Evolutionary conservation across 2,329 filamentous ascomycete genomes (phyloP).

Genomic region (Talaromyces amestolkiae): DNA sequence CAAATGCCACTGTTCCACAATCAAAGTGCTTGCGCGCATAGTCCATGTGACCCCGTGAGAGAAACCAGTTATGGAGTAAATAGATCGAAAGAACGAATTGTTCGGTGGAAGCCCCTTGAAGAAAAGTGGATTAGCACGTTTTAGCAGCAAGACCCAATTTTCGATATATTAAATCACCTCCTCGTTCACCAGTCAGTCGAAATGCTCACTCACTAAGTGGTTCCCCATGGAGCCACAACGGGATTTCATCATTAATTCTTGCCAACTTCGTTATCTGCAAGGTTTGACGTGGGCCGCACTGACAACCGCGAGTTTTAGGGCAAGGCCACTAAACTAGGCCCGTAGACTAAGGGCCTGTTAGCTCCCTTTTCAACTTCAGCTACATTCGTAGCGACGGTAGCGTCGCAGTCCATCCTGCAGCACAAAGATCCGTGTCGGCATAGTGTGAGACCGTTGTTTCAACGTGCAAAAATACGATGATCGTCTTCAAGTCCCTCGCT

Average conservation of each 20-base stretch:
- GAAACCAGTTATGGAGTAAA: not conserved
- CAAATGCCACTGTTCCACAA: not conserved
- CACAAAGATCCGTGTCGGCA: not conserved
- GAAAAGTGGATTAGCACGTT: slow-evolving; percentile 13
- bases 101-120: not conserved
- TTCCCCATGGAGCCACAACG: not conserved
- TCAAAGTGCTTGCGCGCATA: not conserved
- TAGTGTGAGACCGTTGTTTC: slow-evolving; percentile 1
- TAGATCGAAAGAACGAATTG: not conserved
- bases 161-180: not conserved
- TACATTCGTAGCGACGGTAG: slow-evolving; percentile 7
- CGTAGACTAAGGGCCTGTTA: slow-evolving; percentile 8
- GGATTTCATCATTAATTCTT: not conserved
- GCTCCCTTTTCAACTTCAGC: slow-evolving; percentile 13
- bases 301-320: slow-evolving; percentile 7
- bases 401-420: slow-evolving; percentile 4
- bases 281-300: slow-evolving; percentile 2
- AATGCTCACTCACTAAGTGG: not conserved
- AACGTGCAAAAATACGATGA: not conserved
- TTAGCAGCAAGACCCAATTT: slow-evolving; percentile 1
- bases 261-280: not conserved
- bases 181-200: not conserved
- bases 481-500: not conserved
- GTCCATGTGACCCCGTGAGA: not conserved
- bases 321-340: slow-evolving; percentile 12